A percentile compares a stretch with the other conserved stretches of the same genome.
phyloP scores from a whole-genome alignment of 1,139 yeast species.

The Candida sanyaensis region DNA sequence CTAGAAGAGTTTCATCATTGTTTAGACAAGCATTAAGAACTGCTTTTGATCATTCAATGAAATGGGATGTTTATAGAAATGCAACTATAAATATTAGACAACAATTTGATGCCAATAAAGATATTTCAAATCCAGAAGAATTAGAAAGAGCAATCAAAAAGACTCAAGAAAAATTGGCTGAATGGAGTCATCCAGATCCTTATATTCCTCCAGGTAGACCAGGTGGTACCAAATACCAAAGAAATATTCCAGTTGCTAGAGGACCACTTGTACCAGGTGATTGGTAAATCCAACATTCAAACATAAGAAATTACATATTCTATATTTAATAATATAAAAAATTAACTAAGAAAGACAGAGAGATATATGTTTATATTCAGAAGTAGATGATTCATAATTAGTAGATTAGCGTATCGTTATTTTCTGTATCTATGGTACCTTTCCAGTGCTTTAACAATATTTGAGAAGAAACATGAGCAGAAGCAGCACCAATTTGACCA shows the following conservation, averaged over 20 bases:
- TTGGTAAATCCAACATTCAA: conserved; percentile 28
- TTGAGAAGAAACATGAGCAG: conserved; percentile 41
- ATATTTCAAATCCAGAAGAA: conserved; percentile 58
- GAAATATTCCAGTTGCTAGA: conserved; percentile 62
- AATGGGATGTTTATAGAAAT: conserved; percentile 69
- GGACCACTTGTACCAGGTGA: conserved; percentile 47
- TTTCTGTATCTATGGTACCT: conserved; percentile 7
- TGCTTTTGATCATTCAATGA: conserved; percentile 73
- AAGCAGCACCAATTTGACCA: conserved; percentile 44
- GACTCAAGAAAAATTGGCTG: conserved; percentile 55
- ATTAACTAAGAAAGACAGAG: neutral
- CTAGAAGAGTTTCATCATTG: conserved; percentile 62
- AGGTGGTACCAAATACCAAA: conserved; percentile 86
- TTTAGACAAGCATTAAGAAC: conserved; percentile 75
- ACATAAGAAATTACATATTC: neutral
- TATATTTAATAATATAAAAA: neutral
- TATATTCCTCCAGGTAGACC: conserved; percentile 85
- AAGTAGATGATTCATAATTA: neutral
- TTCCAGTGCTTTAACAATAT: conserved; percentile 42
- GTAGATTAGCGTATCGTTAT: conserved; percentile 14
- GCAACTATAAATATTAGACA: conserved; percentile 73
- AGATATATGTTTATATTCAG: neutral
- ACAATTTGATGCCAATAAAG: conserved; percentile 72
- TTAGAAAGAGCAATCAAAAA: conserved; percentile 45
- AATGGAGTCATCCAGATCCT: conserved; percentile 83